phyloP scores from a whole-genome alignment of 1,139 yeast genomes.

The Kluyveromyces sp. region DNA sequence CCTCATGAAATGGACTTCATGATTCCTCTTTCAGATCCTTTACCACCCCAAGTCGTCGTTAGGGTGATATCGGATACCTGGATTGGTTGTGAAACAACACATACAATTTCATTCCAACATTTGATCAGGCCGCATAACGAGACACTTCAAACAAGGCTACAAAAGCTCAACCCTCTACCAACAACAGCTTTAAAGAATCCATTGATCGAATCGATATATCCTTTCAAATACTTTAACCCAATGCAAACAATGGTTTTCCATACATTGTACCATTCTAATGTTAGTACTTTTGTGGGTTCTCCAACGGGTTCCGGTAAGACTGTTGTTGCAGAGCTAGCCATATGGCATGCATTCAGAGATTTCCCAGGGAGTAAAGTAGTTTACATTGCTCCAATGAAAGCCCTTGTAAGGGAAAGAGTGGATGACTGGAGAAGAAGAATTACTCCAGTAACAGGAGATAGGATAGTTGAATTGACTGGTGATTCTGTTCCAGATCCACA shows the following conservation, averaged over 20 bases:
- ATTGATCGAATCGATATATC: slow-evolving; percentile 63
- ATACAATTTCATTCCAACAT: slow-evolving; percentile 83
- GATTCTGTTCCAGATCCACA: slow-evolving; percentile 87
- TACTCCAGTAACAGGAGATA: slow-evolving; percentile 51
- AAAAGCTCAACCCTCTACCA: slow-evolving; percentile 81
- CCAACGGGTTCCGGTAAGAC: slow-evolving; percentile 99
- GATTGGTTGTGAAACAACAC: slow-evolving; percentile 78
- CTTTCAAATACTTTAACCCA: slow-evolving; percentile 87
- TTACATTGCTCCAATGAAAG: slow-evolving; percentile 98
- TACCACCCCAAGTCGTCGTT: slow-evolving; percentile 80
- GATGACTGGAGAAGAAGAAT: slow-evolving; percentile 85
- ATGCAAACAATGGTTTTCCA: slow-evolving; percentile 98
- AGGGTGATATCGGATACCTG: slow-evolving; percentile 77
- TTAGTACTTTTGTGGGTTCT: slow-evolving; percentile 87
- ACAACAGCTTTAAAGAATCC: slow-evolving; percentile 67
- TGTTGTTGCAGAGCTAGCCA: slow-evolving; percentile 91
- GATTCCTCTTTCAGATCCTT: slow-evolving; percentile 82
- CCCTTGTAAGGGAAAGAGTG: slow-evolving; percentile 91
- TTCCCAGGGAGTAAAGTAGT: slow-evolving; percentile 80
- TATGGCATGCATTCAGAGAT: slow-evolving; percentile 87
- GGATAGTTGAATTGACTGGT: slow-evolving; percentile 90
- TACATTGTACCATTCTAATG: slow-evolving; percentile 68
- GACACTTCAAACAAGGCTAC: slow-evolving; percentile 71
- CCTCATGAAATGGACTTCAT: slow-evolving; percentile 81
- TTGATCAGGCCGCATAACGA: slow-evolving; percentile 83